Conservation (phyloP, 2,329 filamentous ascomycete species). For the Penicillium sp. region DNA sequence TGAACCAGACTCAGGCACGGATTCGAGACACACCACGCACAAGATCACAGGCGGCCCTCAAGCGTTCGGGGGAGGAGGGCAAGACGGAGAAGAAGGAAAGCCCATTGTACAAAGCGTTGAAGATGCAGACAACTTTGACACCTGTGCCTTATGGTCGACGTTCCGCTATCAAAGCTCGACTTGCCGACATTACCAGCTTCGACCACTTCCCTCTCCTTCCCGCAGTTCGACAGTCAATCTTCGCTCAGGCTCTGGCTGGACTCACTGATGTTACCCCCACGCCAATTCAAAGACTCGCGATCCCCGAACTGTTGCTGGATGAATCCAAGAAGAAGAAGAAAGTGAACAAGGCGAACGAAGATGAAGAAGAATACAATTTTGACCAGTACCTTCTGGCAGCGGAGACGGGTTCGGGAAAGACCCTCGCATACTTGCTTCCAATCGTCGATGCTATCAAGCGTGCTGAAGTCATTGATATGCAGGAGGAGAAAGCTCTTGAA, state of each 20-base stretch:
- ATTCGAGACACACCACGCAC: conserved; percentile 42
- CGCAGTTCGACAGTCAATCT: conserved; percentile 66
- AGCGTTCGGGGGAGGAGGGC: conserved; percentile 38
- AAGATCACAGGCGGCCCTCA: conserved; percentile 43
- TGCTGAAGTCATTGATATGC: conserved; percentile 63
- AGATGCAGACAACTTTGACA: conserved; percentile 83
- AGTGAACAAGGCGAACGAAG: conserved; percentile 20
- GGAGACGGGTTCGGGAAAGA: conserved; percentile 97
- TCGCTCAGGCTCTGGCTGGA: conserved; percentile 69
- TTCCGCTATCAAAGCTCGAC: conserved; percentile 58
- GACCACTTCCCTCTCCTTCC: conserved; percentile 76
- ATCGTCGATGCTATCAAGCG: conserved; percentile 80
- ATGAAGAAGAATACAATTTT: conserved; percentile 48
- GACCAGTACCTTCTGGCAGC: conserved; percentile 80
- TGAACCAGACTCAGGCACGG: conserved; percentile 54
- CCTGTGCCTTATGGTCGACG: conserved; percentile 72
- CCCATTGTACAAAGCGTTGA: conserved; percentile 72
- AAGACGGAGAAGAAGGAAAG: conserved; percentile 46
- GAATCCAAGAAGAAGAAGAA: conserved; percentile 41
- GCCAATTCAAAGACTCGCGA: conserved; percentile 82
- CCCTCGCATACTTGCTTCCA: conserved; percentile 84
- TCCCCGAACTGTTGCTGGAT: conserved; percentile 70
- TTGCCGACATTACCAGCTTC: conserved; percentile 71
- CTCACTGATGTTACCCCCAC: conserved; percentile 77
- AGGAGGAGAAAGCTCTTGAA: conserved; percentile 54